Evolutionary conservation across 176 grass and related monocot genomes (phyloP).

Genomic region (Musa schizocarpa): DNA sequence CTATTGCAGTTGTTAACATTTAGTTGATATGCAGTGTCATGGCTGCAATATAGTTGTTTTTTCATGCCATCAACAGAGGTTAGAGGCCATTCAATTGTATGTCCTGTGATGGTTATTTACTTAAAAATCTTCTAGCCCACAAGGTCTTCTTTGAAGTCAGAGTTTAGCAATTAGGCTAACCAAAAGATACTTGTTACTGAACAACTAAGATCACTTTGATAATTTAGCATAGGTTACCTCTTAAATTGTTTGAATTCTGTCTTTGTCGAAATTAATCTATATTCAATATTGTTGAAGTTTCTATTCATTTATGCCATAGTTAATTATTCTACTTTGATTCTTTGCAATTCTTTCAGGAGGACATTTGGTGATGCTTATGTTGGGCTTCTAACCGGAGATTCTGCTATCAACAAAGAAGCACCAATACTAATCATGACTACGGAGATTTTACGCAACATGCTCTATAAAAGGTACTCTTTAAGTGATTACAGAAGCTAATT

Average conservation of each 20-base stretch:
- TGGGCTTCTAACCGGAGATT: constrained; percentile 98
- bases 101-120: not conserved
- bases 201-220: not conserved
- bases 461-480: constrained; percentile 78
- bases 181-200: not conserved
- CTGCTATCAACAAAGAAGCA: constrained; percentile 86
- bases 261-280: not conserved
- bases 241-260: not conserved
- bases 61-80: not conserved
- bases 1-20: not conserved
- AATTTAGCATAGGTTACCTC: not conserved
- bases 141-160: not conserved
- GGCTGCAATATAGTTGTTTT: not conserved
- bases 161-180: not conserved
- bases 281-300: not conserved
- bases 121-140: not conserved
- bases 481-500: constrained; percentile 7
- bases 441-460: constrained; percentile 98
- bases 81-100: not conserved
- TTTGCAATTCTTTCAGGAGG: constrained; percentile 53
- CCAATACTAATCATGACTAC: constrained; percentile 96
- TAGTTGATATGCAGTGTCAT: not conserved
- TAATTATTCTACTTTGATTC: constrained; percentile 20
- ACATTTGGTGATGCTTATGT: constrained; percentile 85
- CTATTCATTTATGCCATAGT: not conserved